Evolutionary conservation across 768 basidiomycete genomes (phyloP).

Genomic region (Amanita subjunquillea): DNA sequence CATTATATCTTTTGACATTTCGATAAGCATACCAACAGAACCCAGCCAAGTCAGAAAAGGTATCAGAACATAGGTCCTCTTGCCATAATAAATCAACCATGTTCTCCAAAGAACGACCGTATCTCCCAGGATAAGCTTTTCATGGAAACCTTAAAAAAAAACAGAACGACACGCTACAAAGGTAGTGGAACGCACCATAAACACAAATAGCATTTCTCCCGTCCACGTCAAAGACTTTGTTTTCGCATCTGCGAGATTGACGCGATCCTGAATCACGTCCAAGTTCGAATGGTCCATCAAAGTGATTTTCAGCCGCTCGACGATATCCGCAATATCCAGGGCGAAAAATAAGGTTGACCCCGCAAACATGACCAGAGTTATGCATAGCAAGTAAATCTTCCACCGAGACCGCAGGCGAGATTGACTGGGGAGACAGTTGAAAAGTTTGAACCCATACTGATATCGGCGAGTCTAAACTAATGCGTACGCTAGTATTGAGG

Average conservation of each 20-base stretch:
- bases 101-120: constrained; percentile 21
- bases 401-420: constrained; percentile 8
- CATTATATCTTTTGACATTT: background rate
- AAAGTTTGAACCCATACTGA: background rate
- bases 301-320: constrained; percentile 17
- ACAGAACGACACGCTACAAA: background rate
- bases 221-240: constrained; percentile 18
- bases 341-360: constrained; percentile 17
- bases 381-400: constrained; percentile 12
- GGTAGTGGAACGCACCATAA: constrained; percentile 11
- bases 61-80: constrained; percentile 10
- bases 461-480: background rate
- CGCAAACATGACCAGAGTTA: constrained; percentile 18
- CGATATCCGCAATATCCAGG: constrained; percentile 18
- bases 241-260: constrained; percentile 13
- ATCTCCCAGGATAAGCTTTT: constrained; percentile 19
- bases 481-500: constrained; percentile 9
- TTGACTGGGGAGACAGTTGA: constrained; percentile 8
- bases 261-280: constrained; percentile 8
- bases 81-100: constrained; percentile 13
- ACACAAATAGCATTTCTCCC: constrained; percentile 20
- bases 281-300: constrained; percentile 13
- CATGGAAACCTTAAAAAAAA: background rate
- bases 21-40: constrained; percentile 14
- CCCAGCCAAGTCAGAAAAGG: constrained; percentile 18